phyloP scores from a whole-genome alignment of 2,329 filamentous ascomycete species.

The Diplodia sapinea region DNA sequence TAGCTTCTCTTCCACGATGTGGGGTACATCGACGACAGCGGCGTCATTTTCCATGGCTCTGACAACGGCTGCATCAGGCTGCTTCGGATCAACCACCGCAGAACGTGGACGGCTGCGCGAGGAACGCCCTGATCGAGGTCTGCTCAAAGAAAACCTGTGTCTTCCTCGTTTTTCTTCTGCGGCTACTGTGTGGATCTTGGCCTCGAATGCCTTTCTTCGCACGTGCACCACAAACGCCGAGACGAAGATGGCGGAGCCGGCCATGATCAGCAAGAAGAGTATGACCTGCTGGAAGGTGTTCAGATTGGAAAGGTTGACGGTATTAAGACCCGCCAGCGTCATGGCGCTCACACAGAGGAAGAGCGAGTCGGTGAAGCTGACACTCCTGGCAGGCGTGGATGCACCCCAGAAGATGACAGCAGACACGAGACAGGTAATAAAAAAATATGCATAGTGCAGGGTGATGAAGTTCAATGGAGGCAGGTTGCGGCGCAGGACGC shows the following conservation, averaged over 20 bases:
- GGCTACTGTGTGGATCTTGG: constrained; percentile 62
- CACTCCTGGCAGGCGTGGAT: constrained; percentile 57
- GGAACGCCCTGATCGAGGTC: constrained; percentile 35
- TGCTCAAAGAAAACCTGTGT: constrained; percentile 10
- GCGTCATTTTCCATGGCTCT: not conserved
- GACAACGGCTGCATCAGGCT: not conserved
- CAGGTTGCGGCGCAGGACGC: constrained; percentile 36
- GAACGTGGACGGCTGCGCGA: not conserved
- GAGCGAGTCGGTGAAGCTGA: constrained; percentile 68
- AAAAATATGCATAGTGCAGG: constrained; percentile 71
- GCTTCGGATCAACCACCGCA: not conserved
- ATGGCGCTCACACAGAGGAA: constrained; percentile 71
- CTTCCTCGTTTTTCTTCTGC: constrained; percentile 37
- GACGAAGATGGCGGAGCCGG: constrained; percentile 71
- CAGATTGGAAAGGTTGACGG: constrained; percentile 66
- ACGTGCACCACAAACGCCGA: constrained; percentile 68
- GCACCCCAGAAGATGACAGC: constrained; percentile 67
- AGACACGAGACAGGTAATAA: constrained; percentile 59
- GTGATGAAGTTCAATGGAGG: constrained; percentile 66
- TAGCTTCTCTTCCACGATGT: not conserved
- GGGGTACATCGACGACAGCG: not conserved
- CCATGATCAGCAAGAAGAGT: constrained; percentile 68
- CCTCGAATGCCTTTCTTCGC: constrained; percentile 67
- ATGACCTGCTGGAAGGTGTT: constrained; percentile 72
- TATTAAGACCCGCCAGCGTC: constrained; percentile 71